Evolutionary conservation across 1,284 basidiomycete species (phyloP), one percentile per base, ranked within the genome.

Genomic region (Fomitiporia mediterranea): DNA sequence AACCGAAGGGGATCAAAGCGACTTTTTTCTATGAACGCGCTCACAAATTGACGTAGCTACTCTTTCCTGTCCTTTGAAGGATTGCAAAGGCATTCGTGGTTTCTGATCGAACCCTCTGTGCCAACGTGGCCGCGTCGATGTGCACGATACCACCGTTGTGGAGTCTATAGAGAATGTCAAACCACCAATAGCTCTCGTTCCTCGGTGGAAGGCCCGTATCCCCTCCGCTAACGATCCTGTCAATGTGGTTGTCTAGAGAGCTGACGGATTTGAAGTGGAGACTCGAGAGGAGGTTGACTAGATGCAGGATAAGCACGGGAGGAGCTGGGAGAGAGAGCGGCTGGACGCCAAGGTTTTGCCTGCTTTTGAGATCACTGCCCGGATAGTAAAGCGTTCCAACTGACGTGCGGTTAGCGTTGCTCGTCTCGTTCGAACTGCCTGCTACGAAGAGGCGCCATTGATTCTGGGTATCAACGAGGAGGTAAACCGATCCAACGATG

Each of bases 381-480:
- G 43, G 43, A 27, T 44, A 44, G 23, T 44, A 44, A 11, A 44
- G 23, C 43, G 43, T 44, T 9, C 43, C 43, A 21, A 48, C 27
- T n/a, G 46, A 17, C 5, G 46, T 35, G 46, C 11, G 28, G 27
- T 35, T 32, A 9, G 25, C 15, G 11, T 48, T 39, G 49, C 37
- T 38, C 27, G 34, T 51, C n/a, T 51, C 49, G 15, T 51, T 38
- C 3, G 34, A 17, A 38, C 15, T 51, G 11, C 49, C 49, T 4
- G 49, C 34, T 21, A 38, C 35, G 34, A 51, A 51, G 49, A 51
- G 49, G 8, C 49, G 19, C 43, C 43, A 44, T 44, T 44, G 19
- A 30, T 39, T 38, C 25, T 51, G 49, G 6, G 49, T 21, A 15
- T 39, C 34, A 37, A 39, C 34, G 9, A 51, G 23, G 17, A 51